Evolutionary conservation across 495 filamentous ascomycete species (phyloP), one percentile per base, ranked within the genome.

Genomic region (Coniosporium apollinis): DNA sequence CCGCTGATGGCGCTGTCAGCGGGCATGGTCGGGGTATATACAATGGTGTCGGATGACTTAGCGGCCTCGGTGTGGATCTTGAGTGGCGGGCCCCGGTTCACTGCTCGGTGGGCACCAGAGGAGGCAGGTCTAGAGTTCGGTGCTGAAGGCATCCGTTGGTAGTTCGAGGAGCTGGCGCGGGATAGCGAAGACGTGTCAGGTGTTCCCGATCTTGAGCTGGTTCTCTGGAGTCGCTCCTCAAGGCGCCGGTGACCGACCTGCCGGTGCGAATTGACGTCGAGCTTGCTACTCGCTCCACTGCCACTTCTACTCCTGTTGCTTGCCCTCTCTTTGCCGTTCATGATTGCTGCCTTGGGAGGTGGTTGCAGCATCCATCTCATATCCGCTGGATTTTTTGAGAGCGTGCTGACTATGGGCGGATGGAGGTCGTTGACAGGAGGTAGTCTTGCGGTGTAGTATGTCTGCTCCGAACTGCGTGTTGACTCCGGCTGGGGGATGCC

Each of bases 331-430:
- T 85, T 87, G 39, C 83, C 82, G 44, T 74, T 77, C 85, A 94
- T 94, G 31, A 94, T 59, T 46, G 71, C 79, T 13, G 84, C 81
- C 33, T 68, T 69, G 24, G 85, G 85, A 2, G 83, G 83, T 2
- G 84, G 85, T 53, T 87, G 80, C 21, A 92, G 60, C 82, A 94
- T 89, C 85, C 85, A 94, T 46, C 60, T 59, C n/a, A 73, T 74
- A 35, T 76, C 79, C 16, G 43, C 36, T 33, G 63, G 66, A 49
- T 74, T 69, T 13, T 63, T 56, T 5, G 81, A 78, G 28, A 62
- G 70, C 41, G 72, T 74, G 51, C 80, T 79, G 33, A 91, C 82
- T 34, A 87, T 76, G 7, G 85, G 82, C 7, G 84, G 83, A 47
- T 91, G 82, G 21, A 81, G 66, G 42, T 91, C 82, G 52, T 89